Conservation (phyloP, 1,284 basidiomycete species). For the Agroathelia rolfsii region DNA sequence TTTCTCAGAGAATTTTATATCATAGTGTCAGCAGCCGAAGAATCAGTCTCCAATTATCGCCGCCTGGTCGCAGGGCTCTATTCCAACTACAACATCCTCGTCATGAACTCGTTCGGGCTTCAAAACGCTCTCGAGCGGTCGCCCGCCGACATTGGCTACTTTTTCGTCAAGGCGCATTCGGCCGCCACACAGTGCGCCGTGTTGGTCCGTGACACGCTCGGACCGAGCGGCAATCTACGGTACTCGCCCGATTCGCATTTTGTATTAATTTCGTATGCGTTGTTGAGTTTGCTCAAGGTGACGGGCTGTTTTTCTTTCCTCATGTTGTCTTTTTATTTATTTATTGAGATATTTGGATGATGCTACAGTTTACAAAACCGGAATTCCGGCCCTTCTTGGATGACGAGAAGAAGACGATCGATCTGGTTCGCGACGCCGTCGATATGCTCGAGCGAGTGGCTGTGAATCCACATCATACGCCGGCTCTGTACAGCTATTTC, state of each 20-base stretch:
- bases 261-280: conserved; percentile 53
- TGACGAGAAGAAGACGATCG: conserved; percentile 37
- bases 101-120: conserved; percentile 63
- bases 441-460: conserved; percentile 44
- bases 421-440: conserved; percentile 41
- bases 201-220: conserved; percentile 35
- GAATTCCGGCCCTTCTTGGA: conserved; percentile 41
- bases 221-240: conserved; percentile 39
- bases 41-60: no score
- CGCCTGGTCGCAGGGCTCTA: no score
- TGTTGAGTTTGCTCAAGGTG: conserved; percentile 50
- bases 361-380: conserved; percentile 35
- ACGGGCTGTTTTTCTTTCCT: conserved; percentile 10
- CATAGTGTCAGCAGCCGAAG: no score
- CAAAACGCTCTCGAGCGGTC: conserved; percentile 56
- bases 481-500: conserved; percentile 51
- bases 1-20: no score
- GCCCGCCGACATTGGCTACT: conserved; percentile 43
- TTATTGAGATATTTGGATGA: conserved; percentile 6
- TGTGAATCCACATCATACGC: conserved; percentile 43
- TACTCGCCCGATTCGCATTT: conserved; percentile 61
- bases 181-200: conserved; percentile 34
- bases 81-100: no score
- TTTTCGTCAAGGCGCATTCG: conserved; percentile 49
- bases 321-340: neutral